Evolutionary conservation across 129 eudicot species (phyloP).

Genomic region (Chrysanthemum seticuspe): DNA sequence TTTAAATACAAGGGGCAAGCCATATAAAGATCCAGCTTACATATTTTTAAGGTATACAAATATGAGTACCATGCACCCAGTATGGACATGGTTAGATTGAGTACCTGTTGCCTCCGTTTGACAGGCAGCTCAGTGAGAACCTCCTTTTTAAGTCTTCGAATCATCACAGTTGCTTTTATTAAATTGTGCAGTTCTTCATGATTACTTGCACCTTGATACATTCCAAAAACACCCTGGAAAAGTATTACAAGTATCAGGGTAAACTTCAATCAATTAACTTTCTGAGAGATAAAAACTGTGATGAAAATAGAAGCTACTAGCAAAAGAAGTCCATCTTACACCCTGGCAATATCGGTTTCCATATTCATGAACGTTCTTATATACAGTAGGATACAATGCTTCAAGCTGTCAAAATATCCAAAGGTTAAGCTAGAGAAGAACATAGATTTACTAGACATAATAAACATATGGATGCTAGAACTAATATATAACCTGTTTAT

Average conservation of each 20-base stretch:
- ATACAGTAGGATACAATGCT: constrained; percentile 88
- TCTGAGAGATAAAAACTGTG: not conserved
- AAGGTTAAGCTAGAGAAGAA: constrained; percentile 13
- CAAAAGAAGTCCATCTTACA: constrained; percentile 51
- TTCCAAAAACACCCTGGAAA: constrained; percentile 81
- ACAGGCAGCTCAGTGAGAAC: constrained; percentile 91
- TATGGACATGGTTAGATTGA: constrained; percentile 3
- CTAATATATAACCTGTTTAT: constrained; percentile 69
- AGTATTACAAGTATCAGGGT: constrained; percentile 19
- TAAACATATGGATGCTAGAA: constrained; percentile 3
- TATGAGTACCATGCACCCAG: constrained; percentile 3
- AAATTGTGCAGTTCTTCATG: constrained; percentile 96
- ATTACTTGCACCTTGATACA: constrained; percentile 97
- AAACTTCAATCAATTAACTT: not conserved
- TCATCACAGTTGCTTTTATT: constrained; percentile 93
- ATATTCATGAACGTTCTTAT: constrained; percentile 78
- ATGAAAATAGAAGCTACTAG: not conserved
- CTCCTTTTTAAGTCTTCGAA: constrained; percentile 93
- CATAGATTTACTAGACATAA: not conserved
- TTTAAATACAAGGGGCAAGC: not conserved
- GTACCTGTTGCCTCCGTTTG: constrained; percentile 96
- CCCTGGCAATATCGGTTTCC: constrained; percentile 98
- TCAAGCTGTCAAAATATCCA: constrained; percentile 61
- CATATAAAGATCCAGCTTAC: not conserved
- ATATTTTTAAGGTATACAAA: constrained; percentile 1